Evolutionary conservation across 768 basidiomycete genomes (phyloP).

Genomic region (Russula abietina): DNA sequence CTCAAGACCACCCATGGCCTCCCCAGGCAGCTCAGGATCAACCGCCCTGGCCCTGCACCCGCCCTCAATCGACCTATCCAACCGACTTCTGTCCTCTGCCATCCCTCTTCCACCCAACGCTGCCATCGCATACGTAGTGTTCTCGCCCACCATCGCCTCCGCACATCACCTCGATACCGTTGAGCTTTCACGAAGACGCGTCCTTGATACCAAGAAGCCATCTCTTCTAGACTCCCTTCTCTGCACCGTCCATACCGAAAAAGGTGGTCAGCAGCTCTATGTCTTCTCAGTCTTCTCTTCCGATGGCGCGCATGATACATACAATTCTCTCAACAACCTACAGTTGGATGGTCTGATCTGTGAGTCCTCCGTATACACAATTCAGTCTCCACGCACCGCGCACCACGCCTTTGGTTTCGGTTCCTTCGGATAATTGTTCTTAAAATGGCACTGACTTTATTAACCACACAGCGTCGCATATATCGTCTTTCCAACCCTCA

Average conservation of each 20-base stretch:
- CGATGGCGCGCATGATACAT: constrained; percentile 31
- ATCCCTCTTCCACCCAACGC: constrained; percentile 42
- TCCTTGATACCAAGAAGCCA: constrained; percentile 38
- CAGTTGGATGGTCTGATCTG: constrained; percentile 47
- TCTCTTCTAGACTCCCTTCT: constrained; percentile 47
- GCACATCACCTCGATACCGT: constrained; percentile 37
- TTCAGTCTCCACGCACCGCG: background rate
- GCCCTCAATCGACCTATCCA: constrained; percentile 33
- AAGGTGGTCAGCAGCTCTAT: constrained; percentile 44
- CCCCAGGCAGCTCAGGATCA: constrained; percentile 32
- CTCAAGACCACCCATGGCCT: constrained; percentile 25
- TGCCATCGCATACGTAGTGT: constrained; percentile 43
- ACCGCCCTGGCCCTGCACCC: constrained; percentile 30
- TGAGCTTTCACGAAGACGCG: constrained; percentile 49
- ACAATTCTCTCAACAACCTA: constrained; percentile 35
- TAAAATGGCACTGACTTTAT: constrained; percentile 5
- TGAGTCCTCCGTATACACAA: constrained; percentile 33
- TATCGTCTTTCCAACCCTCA: constrained; percentile 41
- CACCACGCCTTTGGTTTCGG: background rate
- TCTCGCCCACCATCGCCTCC: constrained; percentile 32
- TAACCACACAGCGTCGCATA: constrained; percentile 36
- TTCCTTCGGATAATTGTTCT: background rate
- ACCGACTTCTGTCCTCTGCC: constrained; percentile 42
- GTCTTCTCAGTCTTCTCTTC: constrained; percentile 48
- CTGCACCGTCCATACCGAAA: constrained; percentile 43